A percentile compares a stretch with the other conserved stretches of the same genome.
These are phyloP conservation scores for Didymella arachidicola DNA, from an alignment of 2,329 filamentous ascomycete species.

Conservation along the genomic window DNA sequence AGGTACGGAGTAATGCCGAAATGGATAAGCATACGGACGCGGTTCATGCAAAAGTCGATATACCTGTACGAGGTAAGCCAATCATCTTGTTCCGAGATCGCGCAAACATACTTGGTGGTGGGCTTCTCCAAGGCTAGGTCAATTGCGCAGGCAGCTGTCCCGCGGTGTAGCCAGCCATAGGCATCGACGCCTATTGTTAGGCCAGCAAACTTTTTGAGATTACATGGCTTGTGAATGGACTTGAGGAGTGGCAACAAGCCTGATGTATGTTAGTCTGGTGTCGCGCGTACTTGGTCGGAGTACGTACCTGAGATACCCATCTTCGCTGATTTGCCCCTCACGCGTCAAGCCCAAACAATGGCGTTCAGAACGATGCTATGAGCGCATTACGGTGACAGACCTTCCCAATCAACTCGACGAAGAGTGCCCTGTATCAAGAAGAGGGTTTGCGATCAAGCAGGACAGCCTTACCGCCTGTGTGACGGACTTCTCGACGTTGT, in stretches of 20 bases:
- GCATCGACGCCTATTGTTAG: constrained; percentile 94
- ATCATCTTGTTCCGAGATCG: neutral
- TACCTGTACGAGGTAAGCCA: constrained; percentile 64
- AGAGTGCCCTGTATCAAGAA: constrained; percentile 11
- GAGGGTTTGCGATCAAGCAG: constrained; percentile 2
- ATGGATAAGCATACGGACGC: constrained; percentile 91
- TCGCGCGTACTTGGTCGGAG: constrained; percentile 26
- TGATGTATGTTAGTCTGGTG: constrained; percentile 49
- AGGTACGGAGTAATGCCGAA: constrained; percentile 95
- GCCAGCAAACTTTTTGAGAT: constrained; percentile 85
- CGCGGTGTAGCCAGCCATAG: constrained; percentile 98
- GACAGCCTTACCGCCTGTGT: constrained; percentile 21
- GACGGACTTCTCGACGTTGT: constrained; percentile 24
- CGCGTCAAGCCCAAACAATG: constrained; percentile 38
- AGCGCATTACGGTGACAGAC: constrained; percentile 26
- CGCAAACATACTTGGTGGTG: constrained; percentile 75
- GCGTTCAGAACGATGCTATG: constrained; percentile 25
- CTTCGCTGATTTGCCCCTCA: constrained; percentile 38
- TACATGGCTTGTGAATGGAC: constrained; percentile 89
- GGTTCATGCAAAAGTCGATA: constrained; percentile 87
- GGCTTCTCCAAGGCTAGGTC: constrained; percentile 89
- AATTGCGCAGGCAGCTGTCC: constrained; percentile 86
- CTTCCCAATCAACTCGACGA: neutral
- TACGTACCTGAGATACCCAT: constrained; percentile 53
- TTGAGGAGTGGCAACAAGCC: constrained; percentile 91